Percentiles rank a stretch among this genome's conserved stretches.
Conservation (phyloP, 495 filamentous ascomycete species). For the Acidiella bohemica region DNA sequence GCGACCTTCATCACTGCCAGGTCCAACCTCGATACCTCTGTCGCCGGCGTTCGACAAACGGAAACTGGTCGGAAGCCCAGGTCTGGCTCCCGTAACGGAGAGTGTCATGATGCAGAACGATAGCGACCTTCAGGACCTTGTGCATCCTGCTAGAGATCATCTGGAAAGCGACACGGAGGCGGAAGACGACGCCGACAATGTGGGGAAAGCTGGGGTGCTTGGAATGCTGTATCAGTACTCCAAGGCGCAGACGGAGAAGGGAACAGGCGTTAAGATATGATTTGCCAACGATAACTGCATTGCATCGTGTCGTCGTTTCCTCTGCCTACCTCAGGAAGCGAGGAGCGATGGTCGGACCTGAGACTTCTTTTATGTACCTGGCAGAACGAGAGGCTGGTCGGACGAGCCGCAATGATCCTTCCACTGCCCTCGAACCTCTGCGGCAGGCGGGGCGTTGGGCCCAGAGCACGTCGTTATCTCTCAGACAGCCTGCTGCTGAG, state of each 20-base stretch:
- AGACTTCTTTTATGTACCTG: no score
- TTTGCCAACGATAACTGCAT: not conserved
- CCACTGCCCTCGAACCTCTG: no score
- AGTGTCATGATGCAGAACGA: conserved; percentile 8
- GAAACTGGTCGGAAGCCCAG: not conserved
- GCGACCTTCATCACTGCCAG: no score
- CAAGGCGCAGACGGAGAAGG: conserved; percentile 52
- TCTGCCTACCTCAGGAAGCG: no score
- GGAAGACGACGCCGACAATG: conserved; percentile 28
- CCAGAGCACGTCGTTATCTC: no score
- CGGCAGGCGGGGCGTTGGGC: no score
- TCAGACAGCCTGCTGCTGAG: no score
- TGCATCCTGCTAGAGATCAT: not conserved
- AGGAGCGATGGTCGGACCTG: no score
- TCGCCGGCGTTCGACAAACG: not conserved
- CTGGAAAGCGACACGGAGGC: conserved; percentile 30
- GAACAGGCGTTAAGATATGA: conserved; percentile 12
- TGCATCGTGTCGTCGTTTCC: no score
- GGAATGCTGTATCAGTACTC: conserved; percentile 84
- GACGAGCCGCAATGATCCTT: no score
- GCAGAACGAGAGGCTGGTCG: no score
- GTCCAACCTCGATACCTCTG: not conserved
- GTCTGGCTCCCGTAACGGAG: conserved; percentile 1
- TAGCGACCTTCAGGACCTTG: conserved; percentile 3
- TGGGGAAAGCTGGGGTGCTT: conserved; percentile 53